Conservation (phyloP, 2,329 filamentous ascomycete genomes). For the Cladophialophora bantiana region DNA sequence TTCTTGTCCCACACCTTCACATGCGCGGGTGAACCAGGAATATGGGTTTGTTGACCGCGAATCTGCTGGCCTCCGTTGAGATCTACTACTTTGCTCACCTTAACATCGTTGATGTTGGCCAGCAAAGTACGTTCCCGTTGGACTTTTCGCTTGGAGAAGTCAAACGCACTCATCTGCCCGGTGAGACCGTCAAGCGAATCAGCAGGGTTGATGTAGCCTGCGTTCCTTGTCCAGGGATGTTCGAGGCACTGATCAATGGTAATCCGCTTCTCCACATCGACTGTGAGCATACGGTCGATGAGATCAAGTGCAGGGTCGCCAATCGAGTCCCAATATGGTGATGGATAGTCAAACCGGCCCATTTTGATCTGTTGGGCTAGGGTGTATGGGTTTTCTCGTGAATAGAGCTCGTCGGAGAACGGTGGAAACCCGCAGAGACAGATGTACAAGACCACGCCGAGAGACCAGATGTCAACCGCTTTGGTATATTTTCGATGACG, state of each 20-base stretch:
- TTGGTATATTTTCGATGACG: slow-evolving; percentile 88
- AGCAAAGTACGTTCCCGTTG: slow-evolving; percentile 85
- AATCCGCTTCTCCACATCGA: slow-evolving; percentile 81
- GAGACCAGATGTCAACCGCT: slow-evolving; percentile 94
- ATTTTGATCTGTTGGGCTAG: slow-evolving; percentile 88
- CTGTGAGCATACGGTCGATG: slow-evolving; percentile 92
- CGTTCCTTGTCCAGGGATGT: slow-evolving; percentile 81
- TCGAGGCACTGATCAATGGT: slow-evolving; percentile 89
- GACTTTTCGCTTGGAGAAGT: slow-evolving; percentile 82
- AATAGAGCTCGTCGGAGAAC: slow-evolving; percentile 92
- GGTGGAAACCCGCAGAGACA: slow-evolving; percentile 96
- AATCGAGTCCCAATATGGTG: slow-evolving; percentile 92
- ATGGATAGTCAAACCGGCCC: slow-evolving; percentile 91
- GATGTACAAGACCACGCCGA: slow-evolving; percentile 98
- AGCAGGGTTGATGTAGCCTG: slow-evolving; percentile 62
- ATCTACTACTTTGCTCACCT: slow-evolving; percentile 65
- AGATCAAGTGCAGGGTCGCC: slow-evolving; percentile 88
- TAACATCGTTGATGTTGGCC: slow-evolving; percentile 78
- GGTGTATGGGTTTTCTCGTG: slow-evolving; percentile 80
- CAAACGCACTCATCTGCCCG: slow-evolving; percentile 80
- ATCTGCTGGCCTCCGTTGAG: slow-evolving; percentile 33
- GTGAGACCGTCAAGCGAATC: slow-evolving; percentile 94
- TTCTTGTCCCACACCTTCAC: slow-evolving; percentile 82
- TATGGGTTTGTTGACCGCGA: slow-evolving; percentile 19
- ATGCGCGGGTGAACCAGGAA: slow-evolving; percentile 48